These are phyloP conservation scores for Yamadazyma triangularis DNA, from an alignment of 1,139 yeast genomes.

Conservation along the genomic window DNA sequence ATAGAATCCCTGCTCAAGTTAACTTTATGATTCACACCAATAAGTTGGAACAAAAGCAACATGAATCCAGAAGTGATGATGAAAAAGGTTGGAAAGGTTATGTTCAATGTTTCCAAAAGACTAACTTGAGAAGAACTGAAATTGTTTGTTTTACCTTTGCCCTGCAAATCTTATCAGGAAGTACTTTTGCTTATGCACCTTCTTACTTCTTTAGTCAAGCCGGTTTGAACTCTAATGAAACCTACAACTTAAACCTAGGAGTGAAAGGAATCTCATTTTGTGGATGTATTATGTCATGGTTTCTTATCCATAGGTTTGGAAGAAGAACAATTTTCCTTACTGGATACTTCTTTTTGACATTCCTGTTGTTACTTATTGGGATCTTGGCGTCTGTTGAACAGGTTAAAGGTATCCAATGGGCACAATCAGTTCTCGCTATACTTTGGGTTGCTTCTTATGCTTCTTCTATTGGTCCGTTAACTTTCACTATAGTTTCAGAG, in stretches of 20 bases:
- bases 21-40: slow-evolving; percentile 23
- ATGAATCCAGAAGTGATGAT: slow-evolving; percentile 10
- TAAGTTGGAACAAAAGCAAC: slow-evolving; percentile 20
- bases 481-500: slow-evolving; percentile 20
- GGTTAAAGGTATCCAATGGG: slow-evolving; percentile 17
- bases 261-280: slow-evolving; percentile 19
- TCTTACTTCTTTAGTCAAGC: slow-evolving; percentile 19
- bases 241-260: slow-evolving; percentile 23
- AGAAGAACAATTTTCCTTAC: slow-evolving; percentile 16
- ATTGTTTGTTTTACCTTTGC: slow-evolving; percentile 20
- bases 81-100: slow-evolving; percentile 18
- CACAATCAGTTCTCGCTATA: slow-evolving; percentile 18
- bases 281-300: slow-evolving; percentile 16
- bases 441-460: slow-evolving; percentile 23
- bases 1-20: slow-evolving; percentile 15
- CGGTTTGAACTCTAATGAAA: slow-evolving; percentile 12
- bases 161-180: slow-evolving; percentile 19
- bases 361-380: slow-evolving; percentile 39
- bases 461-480: slow-evolving; percentile 21
- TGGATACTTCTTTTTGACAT: slow-evolving; percentile 16
- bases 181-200: slow-evolving; percentile 18
- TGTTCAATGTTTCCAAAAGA: slow-evolving; percentile 21
- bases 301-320: slow-evolving; percentile 14
- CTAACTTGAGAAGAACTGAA: slow-evolving; percentile 22
- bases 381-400: slow-evolving; percentile 31